Evolutionary conservation across 495 filamentous ascomycete species (phyloP), one percentile per base, ranked within the genome.

Genomic region (Niebla homalea): DNA sequence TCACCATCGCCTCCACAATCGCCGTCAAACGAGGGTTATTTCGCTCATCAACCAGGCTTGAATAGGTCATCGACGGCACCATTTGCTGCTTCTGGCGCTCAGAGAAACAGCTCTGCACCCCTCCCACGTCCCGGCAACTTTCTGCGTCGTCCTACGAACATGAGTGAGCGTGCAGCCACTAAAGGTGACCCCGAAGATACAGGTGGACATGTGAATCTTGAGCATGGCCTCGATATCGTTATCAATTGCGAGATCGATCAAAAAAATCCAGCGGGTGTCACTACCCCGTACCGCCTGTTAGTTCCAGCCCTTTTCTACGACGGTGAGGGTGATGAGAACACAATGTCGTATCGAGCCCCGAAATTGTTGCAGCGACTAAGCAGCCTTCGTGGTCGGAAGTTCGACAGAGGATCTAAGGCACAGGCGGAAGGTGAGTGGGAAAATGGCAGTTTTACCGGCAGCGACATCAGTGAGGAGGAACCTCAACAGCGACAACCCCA

Each of bases 161-260:
- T 87, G 6, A 77, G 74, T 39, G 65, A 72, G 14, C 86, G 82
- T 62, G 73, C 80, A 23, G 57, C 63, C 5, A 67, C 62, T 22
- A 70, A 64, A 55, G 70, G 67, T 2, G 66, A 66, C 36, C 36
- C 43, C 16, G 49, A 57, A 19, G 58, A 61, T 12, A 64, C 21
- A 18, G 53, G 49, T 10, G 62, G 58, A 20, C 62, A 66, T 20
- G 67, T 89, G 57, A 76, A 93, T 54, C 71, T 94, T 0, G 70
- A 85, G 53, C 80, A 80, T 38, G 89, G 87, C 2, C 70, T 98
- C 20, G 87, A 94, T 46, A 79, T 98, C 23, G 81, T 75, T 10
- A 64, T 98, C 23, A 90, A 93, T 56, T 77, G 92, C 57, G 92
- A 98, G 67, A 77, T 96, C 55, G 85, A 79, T 56, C 78, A 83